Percentiles rank a stretch among this genome's conserved stretches.
These are phyloP conservation scores for Backusella liffmaniae DNA, from an alignment of 192 early-diverging fungal species.

Conservation along the genomic window DNA sequence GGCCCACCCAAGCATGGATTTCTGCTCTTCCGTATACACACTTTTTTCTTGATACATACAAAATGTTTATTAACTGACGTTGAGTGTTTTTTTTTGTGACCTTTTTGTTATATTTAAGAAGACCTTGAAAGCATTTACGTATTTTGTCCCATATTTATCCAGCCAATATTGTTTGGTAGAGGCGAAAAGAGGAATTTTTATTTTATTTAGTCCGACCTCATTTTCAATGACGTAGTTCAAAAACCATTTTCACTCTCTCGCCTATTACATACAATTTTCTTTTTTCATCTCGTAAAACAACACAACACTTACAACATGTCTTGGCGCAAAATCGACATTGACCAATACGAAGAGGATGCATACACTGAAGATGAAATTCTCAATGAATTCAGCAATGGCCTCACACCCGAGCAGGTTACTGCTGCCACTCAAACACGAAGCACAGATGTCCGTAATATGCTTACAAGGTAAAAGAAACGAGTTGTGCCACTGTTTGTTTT, in stretches of 20 bases:
- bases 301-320: slow-evolving; percentile 46
- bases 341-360: slow-evolving; percentile 61
- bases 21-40: no score
- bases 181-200: no score
- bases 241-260: neutral
- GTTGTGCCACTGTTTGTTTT: neutral
- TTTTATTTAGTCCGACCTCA: neutral
- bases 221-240: neutral
- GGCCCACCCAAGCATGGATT: no score
- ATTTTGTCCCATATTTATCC: no score
- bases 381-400: slow-evolving; percentile 42
- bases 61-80: no score
- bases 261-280: no score
- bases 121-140: no score
- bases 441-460: slow-evolving; percentile 61
- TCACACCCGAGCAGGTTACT: slow-evolving; percentile 46
- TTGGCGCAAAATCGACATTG: slow-evolving; percentile 69
- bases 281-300: no score
- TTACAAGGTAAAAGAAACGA: slow-evolving; percentile 46
- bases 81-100: no score
- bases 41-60: no score
- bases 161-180: no score
- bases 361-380: slow-evolving; percentile 47
- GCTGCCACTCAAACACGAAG: slow-evolving; percentile 54
- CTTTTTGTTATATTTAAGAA: no score